Percentiles rank a stretch among this genome's conserved stretches.
phyloP scores from a whole-genome alignment of 768 basidiomycete species.

The Suillus hirtellus region DNA sequence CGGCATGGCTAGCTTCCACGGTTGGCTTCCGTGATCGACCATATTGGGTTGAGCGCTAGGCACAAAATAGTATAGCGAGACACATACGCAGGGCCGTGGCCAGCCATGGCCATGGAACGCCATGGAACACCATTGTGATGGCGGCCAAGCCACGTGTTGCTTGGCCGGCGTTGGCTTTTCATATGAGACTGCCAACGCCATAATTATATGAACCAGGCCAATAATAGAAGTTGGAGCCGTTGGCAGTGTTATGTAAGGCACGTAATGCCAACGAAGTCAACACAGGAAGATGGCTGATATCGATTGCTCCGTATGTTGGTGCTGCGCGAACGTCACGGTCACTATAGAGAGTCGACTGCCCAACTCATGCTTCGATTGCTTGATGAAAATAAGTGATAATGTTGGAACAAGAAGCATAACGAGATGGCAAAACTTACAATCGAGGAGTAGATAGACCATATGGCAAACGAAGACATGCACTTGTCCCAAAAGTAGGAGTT shows the following conservation, averaged over 20 bases:
- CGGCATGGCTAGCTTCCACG: not conserved
- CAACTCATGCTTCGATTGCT: not conserved
- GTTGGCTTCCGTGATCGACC: not conserved
- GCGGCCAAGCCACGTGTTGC: not conserved
- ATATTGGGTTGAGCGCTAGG: not conserved
- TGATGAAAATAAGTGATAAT: not conserved
- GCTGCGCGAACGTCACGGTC: not conserved
- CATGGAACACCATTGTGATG: slow-evolving; percentile 1
- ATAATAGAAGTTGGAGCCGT: not conserved
- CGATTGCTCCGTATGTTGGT: not conserved
- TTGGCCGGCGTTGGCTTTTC: slow-evolving; percentile 3
- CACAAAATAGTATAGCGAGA: not conserved
- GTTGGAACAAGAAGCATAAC: not conserved
- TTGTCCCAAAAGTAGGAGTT: not conserved
- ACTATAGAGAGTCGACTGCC: no score
- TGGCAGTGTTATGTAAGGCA: not conserved
- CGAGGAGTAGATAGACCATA: not conserved
- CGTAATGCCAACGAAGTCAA: not conserved
- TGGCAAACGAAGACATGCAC: not conserved
- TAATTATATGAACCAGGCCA: not conserved
- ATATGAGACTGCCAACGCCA: not conserved
- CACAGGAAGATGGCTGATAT: not conserved
- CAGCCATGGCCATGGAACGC: not conserved
- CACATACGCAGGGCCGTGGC: not conserved
- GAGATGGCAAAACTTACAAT: not conserved